Percentiles rank a stretch among this genome's conserved stretches.
These are phyloP conservation scores for Magnolia sinica DNA, from an alignment of 164 flowering plant genomes.

Conservation along the genomic window DNA sequence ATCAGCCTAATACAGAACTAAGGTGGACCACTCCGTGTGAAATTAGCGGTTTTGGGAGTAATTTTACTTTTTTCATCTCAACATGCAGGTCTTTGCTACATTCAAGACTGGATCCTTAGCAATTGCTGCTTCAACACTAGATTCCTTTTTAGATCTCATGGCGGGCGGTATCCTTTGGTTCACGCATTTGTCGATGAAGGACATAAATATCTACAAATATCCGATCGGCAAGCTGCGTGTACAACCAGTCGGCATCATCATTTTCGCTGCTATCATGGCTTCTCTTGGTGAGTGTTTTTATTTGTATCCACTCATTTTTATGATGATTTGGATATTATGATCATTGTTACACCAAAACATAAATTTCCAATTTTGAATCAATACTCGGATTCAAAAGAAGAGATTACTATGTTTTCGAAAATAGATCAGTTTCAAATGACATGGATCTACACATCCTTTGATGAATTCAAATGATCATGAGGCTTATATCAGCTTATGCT, in stretches of 20 bases:
- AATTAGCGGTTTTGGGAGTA: too few species aligned
- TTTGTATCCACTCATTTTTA: background rate
- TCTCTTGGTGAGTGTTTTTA: conserved; percentile 65
- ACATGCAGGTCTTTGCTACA: conserved; percentile 77
- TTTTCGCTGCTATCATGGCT: conserved; percentile 98
- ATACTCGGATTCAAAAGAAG: too few species aligned
- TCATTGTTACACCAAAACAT: too few species aligned
- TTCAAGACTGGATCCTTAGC: conserved; percentile 86
- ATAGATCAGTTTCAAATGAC: too few species aligned
- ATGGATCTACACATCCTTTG: too few species aligned
- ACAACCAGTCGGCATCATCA: conserved; percentile 92
- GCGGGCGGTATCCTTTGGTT: conserved; percentile 98
- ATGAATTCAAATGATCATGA: too few species aligned
- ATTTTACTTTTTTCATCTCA: background rate
- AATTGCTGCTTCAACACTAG: conserved; percentile 97
- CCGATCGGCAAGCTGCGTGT: conserved; percentile 96
- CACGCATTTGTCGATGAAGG: conserved; percentile 85
- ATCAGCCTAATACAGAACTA: too few species aligned
- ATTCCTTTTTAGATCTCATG: conserved; percentile 95
- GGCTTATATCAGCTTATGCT: too few species aligned
- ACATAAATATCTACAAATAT: conserved; percentile 79
- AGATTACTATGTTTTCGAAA: too few species aligned
- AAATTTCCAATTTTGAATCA: too few species aligned
- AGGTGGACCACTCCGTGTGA: too few species aligned
- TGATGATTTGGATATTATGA: too few species aligned